Conservation (phyloP, 352 stramenopile genomes). For the Phytophthora palmivora region DNA sequence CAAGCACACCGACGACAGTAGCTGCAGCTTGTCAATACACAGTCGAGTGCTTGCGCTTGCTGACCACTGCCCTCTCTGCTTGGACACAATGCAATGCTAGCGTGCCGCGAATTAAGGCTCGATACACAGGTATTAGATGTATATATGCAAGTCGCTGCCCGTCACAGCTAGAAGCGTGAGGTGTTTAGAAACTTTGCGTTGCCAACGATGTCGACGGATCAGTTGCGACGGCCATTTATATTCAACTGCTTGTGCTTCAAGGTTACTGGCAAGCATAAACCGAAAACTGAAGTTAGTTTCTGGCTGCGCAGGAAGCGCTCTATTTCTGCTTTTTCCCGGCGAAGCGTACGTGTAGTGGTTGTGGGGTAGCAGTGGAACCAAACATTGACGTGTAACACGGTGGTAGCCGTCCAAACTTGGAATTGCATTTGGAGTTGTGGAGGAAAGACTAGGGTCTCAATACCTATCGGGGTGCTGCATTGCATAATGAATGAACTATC, state of each 20-base stretch:
- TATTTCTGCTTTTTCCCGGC: constrained; percentile 13
- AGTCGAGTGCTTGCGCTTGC: constrained; percentile 14
- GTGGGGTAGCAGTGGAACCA: too few relatives aligned
- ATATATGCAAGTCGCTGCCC: background rate
- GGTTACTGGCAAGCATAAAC: constrained; percentile 6
- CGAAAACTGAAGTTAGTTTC: constrained; percentile 16
- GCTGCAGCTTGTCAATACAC: constrained; percentile 9
- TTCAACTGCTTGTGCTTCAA: constrained; percentile 15
- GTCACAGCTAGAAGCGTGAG: background rate
- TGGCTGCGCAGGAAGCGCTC: background rate
- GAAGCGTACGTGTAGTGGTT: background rate
- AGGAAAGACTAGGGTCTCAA: too few relatives aligned
- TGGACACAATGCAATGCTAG: background rate
- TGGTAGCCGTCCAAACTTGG: too few relatives aligned
- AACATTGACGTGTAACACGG: too few relatives aligned
- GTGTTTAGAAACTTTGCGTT: background rate
- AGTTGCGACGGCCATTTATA: background rate
- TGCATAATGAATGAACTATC: too few relatives aligned
- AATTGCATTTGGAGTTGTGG: too few relatives aligned
- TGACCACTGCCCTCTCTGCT: background rate
- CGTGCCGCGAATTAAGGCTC: too few relatives aligned
- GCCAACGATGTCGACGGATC: background rate
- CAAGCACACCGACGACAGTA: background rate
- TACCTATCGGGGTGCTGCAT: too few relatives aligned
- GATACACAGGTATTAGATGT: too few relatives aligned